A percentile compares a stretch with the other conserved stretches of the same genome.
These are phyloP conservation scores for Echinochloa phyllopogon DNA, from an alignment of 176 grass and related monocot genomes.

Conservation along the genomic window DNA sequence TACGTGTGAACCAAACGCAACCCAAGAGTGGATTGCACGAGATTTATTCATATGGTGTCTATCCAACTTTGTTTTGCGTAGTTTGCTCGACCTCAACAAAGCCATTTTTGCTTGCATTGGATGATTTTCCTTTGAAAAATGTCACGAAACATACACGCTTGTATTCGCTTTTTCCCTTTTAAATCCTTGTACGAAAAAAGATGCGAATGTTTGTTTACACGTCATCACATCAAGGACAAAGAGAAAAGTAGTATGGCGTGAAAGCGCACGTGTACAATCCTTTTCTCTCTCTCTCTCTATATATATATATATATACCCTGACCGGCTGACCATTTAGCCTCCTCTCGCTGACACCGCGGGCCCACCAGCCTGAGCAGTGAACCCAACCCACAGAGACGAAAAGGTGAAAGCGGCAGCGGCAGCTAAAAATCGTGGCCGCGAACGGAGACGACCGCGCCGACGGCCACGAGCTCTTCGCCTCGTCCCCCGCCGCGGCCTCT, in stretches of 20 bases:
- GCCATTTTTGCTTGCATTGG: background rate
- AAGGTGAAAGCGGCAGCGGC: background rate
- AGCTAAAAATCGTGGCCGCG: background rate
- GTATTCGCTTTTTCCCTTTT: background rate
- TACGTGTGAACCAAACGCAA: background rate
- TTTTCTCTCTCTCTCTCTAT: no score
- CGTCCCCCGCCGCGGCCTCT: background rate
- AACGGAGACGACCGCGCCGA: background rate
- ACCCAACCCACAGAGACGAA: background rate
- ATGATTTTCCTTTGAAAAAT: background rate
- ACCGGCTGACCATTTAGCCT: background rate
- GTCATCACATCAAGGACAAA: background rate
- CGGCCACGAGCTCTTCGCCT: constrained; percentile 6
- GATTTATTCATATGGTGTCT: background rate
- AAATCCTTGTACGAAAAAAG: background rate
- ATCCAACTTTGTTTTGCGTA: background rate
- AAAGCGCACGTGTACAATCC: background rate
- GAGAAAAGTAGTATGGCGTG: background rate
- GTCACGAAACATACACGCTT: no score
- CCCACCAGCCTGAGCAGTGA: background rate
- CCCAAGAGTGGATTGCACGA: background rate
- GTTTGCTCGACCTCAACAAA: background rate
- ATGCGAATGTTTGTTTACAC: background rate
- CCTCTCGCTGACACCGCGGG: background rate
- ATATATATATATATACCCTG: no score